phyloP scores from a whole-genome alignment of 805 yeast genomes.

The Kurtzmaniella cleridarum region DNA sequence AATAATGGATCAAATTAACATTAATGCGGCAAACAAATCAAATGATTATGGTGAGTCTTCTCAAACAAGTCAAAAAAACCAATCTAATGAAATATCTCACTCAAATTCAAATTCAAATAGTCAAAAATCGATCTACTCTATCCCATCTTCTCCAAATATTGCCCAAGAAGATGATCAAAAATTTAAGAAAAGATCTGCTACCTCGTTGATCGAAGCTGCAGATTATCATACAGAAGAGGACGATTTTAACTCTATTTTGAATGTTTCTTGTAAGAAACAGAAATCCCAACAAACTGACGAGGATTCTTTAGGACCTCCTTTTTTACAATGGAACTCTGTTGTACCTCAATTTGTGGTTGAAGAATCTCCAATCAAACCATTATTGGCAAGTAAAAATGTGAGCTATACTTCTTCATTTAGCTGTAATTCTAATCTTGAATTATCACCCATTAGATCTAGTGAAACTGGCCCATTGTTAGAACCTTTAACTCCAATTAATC shows the following conservation, averaged over 20 bases:
- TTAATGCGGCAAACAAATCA: slow-evolving; percentile 5
- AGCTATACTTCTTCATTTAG: slow-evolving; percentile 63
- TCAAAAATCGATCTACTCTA: slow-evolving; percentile 15
- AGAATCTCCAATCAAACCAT: slow-evolving; percentile 36
- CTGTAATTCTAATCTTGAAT: slow-evolving; percentile 58
- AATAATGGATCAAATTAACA: slow-evolving; percentile 36
- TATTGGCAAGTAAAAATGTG: slow-evolving; percentile 35
- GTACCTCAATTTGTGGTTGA: slow-evolving; percentile 21
- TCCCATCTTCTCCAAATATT: slow-evolving; percentile 29
- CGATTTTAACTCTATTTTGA: slow-evolving; percentile 5
- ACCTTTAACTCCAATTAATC: slow-evolving; percentile 53
- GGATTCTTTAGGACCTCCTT: slow-evolving; percentile 7
- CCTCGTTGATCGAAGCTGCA: slow-evolving; percentile 4
- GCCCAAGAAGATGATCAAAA: slow-evolving; percentile 5
- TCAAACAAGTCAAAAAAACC: slow-evolving; percentile 3
- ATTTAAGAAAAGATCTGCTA: not conserved
- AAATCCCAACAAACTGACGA: slow-evolving; percentile 1
- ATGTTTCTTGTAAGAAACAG: slow-evolving; percentile 13
- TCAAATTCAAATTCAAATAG: slow-evolving; percentile 6
- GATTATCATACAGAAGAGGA: slow-evolving; percentile 6
- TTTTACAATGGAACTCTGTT: slow-evolving; percentile 4
- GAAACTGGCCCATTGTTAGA: slow-evolving; percentile 64
- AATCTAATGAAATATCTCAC: not conserved
- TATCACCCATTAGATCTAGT: slow-evolving; percentile 52
- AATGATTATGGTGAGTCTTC: slow-evolving; percentile 4